Percentiles rank a stretch among this genome's conserved stretches.
Evolutionary conservation across 139 green algal genomes (phyloP).

Genomic region (Micractinium sp.): DNA sequence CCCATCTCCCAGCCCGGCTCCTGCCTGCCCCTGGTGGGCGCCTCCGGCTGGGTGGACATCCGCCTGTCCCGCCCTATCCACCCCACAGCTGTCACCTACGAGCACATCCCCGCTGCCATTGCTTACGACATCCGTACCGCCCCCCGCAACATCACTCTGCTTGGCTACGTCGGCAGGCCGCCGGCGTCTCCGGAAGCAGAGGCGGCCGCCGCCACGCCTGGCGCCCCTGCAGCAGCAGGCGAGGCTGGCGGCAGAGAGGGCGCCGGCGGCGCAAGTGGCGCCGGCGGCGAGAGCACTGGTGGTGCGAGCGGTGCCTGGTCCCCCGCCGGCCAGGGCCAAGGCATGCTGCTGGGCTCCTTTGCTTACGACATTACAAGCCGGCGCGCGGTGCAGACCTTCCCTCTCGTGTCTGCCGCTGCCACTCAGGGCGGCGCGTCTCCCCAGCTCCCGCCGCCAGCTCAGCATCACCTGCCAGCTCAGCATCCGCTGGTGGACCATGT

Average conservation of each 20-base stretch:
- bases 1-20: conserved; percentile 28
- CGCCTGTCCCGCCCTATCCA: conserved; percentile 30
- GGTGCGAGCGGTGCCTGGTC: too few species aligned
- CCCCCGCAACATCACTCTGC: conserved; percentile 18
- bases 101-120: conserved; percentile 44
- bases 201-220: neutral
- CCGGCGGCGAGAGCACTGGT: neutral
- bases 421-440: neutral
- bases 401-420: neutral
- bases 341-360: neutral
- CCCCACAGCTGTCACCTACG: conserved; percentile 43
- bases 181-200: neutral
- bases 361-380: neutral
- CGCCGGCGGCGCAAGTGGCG: neutral
- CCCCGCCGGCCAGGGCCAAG: neutral
- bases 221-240: neutral
- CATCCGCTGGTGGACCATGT: conserved; percentile 11
- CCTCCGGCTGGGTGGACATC: conserved; percentile 45
- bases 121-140: conserved; percentile 42
- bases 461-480: neutral
- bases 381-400: conserved; percentile 20
- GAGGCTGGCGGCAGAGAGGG: neutral
- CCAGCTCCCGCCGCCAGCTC: neutral
- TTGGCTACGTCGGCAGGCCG: neutral
- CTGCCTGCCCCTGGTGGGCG: conserved; percentile 49